Percentiles rank a stretch among this genome's conserved stretches.
Conservation (phyloP, 495 filamentous ascomycete genomes). For the Bacidia gigantensis region DNA sequence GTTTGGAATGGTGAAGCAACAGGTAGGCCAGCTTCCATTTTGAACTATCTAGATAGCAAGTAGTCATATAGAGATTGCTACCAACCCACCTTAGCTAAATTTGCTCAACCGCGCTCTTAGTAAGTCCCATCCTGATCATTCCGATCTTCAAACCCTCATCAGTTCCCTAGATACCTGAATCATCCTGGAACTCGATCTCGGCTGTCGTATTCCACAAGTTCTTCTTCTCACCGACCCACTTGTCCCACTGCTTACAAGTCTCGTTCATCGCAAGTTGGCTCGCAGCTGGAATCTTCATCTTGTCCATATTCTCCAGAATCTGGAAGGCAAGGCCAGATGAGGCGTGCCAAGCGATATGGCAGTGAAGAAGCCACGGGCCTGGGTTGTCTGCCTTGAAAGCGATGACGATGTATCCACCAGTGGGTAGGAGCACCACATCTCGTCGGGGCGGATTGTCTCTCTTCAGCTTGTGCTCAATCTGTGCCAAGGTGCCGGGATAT, state of each 20-base stretch:
- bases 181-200: conserved; percentile 7
- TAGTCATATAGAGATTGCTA: no score
- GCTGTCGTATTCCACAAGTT: conserved; percentile 3
- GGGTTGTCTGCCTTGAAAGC: conserved; percentile 36
- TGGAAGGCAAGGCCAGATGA: conserved; percentile 23
- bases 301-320: conserved; percentile 20
- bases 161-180: conserved; percentile 3
- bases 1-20: no score
- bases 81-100: no score
- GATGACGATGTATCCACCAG: conserved; percentile 34
- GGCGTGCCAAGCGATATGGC: conserved; percentile 29
- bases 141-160: no score
- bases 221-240: background rate
- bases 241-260: background rate
- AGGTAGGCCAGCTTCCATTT: no score
- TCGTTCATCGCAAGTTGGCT: background rate
- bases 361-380: conserved; percentile 30
- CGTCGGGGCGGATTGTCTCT: conserved; percentile 37
- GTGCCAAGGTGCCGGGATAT: conserved; percentile 14
- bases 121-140: no score
- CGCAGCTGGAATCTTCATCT: background rate
- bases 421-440: conserved; percentile 42
- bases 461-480: background rate
- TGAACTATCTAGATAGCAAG: no score
- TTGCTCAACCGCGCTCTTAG: no score